Conservation (phyloP, 1,139 yeast species). For the Suhomyces yuchorum region DNA sequence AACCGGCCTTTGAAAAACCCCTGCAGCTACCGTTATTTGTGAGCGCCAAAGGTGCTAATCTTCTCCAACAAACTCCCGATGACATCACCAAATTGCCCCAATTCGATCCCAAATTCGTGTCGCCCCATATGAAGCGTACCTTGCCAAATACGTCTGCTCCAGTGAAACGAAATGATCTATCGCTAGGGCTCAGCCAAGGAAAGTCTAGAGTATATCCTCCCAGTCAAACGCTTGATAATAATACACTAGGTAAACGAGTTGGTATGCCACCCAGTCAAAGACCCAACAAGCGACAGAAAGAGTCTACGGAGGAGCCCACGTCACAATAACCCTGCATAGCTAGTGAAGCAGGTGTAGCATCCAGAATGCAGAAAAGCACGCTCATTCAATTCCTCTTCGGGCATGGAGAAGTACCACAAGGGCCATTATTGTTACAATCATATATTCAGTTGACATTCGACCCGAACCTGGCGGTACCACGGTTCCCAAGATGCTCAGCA, state of each 20-base stretch:
- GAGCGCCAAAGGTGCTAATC: conserved; percentile 59
- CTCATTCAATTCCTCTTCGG: too few species aligned
- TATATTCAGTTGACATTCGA: too few species aligned
- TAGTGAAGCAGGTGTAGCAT: too few species aligned
- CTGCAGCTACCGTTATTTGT: conserved; percentile 41
- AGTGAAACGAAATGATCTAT: conserved; percentile 43
- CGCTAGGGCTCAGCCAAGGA: conserved; percentile 4
- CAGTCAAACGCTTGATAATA: conserved; percentile 9
- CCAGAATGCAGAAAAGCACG: too few species aligned
- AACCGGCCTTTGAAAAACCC: neutral
- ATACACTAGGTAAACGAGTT: conserved; percentile 29
- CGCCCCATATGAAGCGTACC: conserved; percentile 54
- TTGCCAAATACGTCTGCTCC: conserved; percentile 63
- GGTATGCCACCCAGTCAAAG: conserved; percentile 41
- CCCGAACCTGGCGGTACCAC: too few species aligned
- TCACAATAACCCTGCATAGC: neutral
- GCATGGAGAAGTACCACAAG: too few species aligned
- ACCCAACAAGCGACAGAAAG: conserved; percentile 17
- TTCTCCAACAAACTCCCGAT: conserved; percentile 48
- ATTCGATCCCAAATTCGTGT: conserved; percentile 51
- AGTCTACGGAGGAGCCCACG: conserved; percentile 1
- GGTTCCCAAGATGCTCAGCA: too few species aligned
- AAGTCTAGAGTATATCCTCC: conserved; percentile 9
- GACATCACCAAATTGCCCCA: conserved; percentile 38
- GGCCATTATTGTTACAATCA: too few species aligned